Evolutionary conservation across 2,329 filamentous ascomycete species (phyloP).

Genomic region (Capronia coronata): DNA sequence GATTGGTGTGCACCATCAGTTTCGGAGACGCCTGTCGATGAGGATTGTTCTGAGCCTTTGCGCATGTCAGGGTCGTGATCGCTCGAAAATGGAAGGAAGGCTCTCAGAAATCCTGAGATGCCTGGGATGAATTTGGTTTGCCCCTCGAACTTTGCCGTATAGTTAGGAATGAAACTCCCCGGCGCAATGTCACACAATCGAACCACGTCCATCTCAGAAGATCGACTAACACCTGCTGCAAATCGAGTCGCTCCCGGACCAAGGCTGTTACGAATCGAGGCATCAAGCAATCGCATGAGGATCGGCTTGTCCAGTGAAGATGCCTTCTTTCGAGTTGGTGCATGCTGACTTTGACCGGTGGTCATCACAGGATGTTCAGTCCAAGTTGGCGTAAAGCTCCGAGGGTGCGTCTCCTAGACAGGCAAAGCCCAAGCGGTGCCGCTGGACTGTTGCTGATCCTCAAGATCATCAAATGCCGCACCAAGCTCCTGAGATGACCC

Average conservation of each 20-base stretch:
- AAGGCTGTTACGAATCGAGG: conserved; percentile 15
- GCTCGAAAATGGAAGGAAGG: conserved; percentile 2
- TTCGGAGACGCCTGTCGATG: no score
- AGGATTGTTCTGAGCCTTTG: not conserved
- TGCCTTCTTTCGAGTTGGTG: not conserved
- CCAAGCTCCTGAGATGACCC: not conserved
- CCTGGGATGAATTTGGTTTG: conserved; percentile 12
- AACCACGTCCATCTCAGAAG: not conserved
- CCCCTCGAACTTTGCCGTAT: conserved; percentile 11
- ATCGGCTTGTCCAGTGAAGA: conserved; percentile 7
- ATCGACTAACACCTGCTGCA: conserved; percentile 8
- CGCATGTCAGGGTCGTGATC: not conserved
- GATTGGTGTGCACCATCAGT: not conserved
- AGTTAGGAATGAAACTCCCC: conserved; percentile 8
- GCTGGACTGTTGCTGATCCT: no score
- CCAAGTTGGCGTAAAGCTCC: no score
- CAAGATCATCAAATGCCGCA: no score
- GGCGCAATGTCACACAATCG: conserved; percentile 16
- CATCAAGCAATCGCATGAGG: conserved; percentile 15
- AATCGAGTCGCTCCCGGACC: conserved; percentile 9
- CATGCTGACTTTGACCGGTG: no score
- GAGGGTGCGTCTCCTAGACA: no score
- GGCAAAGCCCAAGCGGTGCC: no score
- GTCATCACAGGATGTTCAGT: no score
- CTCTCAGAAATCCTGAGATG: conserved; percentile 9